These are phyloP conservation scores for Backusella morwellensis DNA, from an alignment of 192 early-diverging fungal genomes.

Conservation along the genomic window DNA sequence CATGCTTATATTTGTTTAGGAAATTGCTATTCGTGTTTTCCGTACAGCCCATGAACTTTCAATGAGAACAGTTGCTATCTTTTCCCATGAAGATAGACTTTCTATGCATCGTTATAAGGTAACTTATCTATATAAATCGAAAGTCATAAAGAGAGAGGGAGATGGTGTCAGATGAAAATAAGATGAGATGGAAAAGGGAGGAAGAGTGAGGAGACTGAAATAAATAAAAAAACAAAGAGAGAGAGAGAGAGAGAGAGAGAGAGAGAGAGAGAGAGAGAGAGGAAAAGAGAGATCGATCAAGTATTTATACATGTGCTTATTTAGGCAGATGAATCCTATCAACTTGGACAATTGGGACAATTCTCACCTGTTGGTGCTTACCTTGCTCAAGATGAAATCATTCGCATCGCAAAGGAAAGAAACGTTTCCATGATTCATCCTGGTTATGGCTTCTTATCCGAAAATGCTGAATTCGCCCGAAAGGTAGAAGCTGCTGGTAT, in stretches of 20 bases:
- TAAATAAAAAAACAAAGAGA: background rate
- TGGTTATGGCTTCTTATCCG: slow-evolving; percentile 94
- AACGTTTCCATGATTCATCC: slow-evolving; percentile 87
- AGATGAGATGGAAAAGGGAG: background rate
- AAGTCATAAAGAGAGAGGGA: background rate
- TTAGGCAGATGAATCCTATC: slow-evolving; percentile 92
- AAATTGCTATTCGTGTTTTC: slow-evolving; percentile 95
- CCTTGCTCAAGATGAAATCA: slow-evolving; percentile 88
- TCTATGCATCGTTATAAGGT: slow-evolving; percentile 92
- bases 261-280: no score
- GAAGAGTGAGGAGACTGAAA: background rate
- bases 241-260: background rate
- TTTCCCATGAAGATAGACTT: slow-evolving; percentile 88
- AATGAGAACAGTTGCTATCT: slow-evolving; percentile 85
- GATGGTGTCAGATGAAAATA: background rate
- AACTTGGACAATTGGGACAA: slow-evolving; percentile 78
- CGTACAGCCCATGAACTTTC: slow-evolving; percentile 92
- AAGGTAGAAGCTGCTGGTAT: slow-evolving; percentile 85
- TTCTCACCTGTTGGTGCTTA: slow-evolving; percentile 91
- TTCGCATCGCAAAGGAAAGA: slow-evolving; percentile 78
- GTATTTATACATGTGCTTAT: slow-evolving; percentile 2
- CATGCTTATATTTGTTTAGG: slow-evolving; percentile 41
- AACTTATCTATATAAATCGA: slow-evolving; percentile 6
- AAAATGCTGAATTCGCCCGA: slow-evolving; percentile 89
- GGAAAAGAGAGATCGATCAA: background rate